These are phyloP conservation scores for Teratosphaeria destructans DNA, from an alignment of 2,329 filamentous ascomycete genomes.

Conservation along the genomic window DNA sequence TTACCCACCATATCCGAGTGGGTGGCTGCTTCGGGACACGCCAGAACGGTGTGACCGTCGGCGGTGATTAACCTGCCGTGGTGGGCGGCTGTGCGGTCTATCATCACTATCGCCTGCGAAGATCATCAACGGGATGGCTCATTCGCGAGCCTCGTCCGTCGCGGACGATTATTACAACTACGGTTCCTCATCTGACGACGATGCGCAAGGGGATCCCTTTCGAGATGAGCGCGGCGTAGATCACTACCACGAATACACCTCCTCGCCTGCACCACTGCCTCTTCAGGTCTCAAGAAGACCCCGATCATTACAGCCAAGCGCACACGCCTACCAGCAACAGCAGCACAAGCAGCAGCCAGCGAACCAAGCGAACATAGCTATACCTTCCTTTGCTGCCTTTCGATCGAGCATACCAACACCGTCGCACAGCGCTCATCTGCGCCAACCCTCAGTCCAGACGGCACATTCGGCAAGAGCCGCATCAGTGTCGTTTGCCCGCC, in stretches of 20 bases:
- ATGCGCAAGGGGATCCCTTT: background rate
- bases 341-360: constrained; percentile 17
- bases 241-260: background rate
- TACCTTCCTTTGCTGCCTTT: constrained; percentile 35
- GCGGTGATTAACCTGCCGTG: background rate
- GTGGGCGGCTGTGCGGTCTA: background rate
- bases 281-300: background rate
- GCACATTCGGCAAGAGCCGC: constrained; percentile 35
- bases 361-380: constrained; percentile 29
- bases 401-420: constrained; percentile 32
- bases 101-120: background rate
- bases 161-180: constrained; percentile 6
- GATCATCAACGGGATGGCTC: background rate
- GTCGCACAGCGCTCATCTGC: constrained; percentile 16
- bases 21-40: background rate
- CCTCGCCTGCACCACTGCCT: background rate
- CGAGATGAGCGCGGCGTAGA: background rate
- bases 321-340: background rate
- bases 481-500: constrained; percentile 32
- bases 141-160: constrained; percentile 2
- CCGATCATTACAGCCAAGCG: background rate
- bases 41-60: background rate
- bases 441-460: constrained; percentile 31
- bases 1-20: background rate
- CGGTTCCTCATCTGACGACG: background rate